A percentile compares a stretch with the other conserved stretches of the same genome.
These are phyloP conservation scores for Lophiotrema nucula DNA, from an alignment of 495 filamentous ascomycete species.

Conservation along the genomic window DNA sequence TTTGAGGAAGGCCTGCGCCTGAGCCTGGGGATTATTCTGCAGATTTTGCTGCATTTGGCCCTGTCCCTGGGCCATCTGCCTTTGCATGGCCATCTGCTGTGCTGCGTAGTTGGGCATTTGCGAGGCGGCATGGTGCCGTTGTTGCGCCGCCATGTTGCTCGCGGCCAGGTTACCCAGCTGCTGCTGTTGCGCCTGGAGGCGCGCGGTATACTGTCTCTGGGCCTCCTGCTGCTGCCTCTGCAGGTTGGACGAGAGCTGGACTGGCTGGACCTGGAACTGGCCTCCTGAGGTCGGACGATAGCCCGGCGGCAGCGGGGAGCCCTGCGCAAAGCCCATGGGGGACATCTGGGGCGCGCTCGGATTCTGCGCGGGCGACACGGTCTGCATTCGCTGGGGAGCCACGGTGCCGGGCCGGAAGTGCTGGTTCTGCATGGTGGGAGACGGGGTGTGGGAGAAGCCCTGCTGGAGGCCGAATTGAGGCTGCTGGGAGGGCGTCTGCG, in stretches of 20 bases:
- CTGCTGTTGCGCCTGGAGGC: constrained; percentile 62
- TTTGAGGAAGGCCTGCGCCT: constrained; percentile 60
- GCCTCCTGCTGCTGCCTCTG: constrained; percentile 41
- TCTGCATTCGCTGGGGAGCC: constrained; percentile 78
- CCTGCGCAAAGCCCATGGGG: constrained; percentile 50
- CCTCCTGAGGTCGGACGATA: constrained; percentile 43
- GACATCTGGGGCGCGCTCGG: constrained; percentile 44
- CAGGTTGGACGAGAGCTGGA: constrained; percentile 53
- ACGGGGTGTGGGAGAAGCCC: constrained; percentile 77
- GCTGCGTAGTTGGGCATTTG: constrained; percentile 32
- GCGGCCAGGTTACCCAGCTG: constrained; percentile 41
- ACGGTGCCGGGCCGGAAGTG: constrained; percentile 54
- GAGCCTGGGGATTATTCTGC: constrained; percentile 19
- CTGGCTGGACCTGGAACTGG: constrained; percentile 36
- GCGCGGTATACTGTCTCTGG: constrained; percentile 44
- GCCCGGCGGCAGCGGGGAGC: constrained; percentile 42
- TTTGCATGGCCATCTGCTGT: constrained; percentile 49
- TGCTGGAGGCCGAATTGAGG: constrained; percentile 68
- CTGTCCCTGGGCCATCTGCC: constrained; percentile 46
- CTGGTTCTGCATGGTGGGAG: constrained; percentile 79
- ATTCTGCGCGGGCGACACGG: constrained; percentile 84
- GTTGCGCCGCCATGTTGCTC: constrained; percentile 52
- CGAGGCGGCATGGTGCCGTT: constrained; percentile 26
- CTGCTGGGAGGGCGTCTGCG: constrained; percentile 84
- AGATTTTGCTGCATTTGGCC: constrained; percentile 12